Conservation (phyloP, 352 stramenopile species). For the Globisporangium acanthophoron region DNA sequence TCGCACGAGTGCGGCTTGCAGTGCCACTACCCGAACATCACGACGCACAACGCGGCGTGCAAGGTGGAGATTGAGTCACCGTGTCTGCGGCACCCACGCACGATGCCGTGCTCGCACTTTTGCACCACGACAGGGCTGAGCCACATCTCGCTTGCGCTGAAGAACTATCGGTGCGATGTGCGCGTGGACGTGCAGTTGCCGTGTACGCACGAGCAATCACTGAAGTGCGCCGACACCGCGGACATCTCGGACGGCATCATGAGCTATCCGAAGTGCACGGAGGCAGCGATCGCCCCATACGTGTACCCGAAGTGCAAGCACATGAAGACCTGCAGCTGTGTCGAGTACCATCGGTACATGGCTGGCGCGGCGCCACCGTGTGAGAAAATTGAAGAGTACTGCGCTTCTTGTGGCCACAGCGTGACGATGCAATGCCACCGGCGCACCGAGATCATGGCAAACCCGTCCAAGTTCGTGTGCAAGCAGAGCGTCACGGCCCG, state of each 20-base stretch:
- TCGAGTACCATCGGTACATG: slow-evolving; percentile 52
- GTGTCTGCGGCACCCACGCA: slow-evolving; percentile 44
- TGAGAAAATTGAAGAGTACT: slow-evolving; percentile 50
- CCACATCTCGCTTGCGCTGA: slow-evolving; percentile 37
- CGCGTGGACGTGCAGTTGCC: slow-evolving; percentile 51
- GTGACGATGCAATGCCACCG: slow-evolving; percentile 57
- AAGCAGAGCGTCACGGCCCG: slow-evolving; percentile 41
- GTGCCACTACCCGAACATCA: slow-evolving; percentile 64
- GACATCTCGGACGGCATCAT: slow-evolving; percentile 27
- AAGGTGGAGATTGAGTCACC: slow-evolving; percentile 53
- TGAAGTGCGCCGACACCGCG: slow-evolving; percentile 41
- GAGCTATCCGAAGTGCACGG: slow-evolving; percentile 48
- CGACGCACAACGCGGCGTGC: slow-evolving; percentile 57
- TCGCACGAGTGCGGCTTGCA: slow-evolving; percentile 57
- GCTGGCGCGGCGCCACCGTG: slow-evolving; percentile 38
- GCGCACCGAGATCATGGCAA: slow-evolving; percentile 25
- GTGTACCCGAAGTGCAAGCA: slow-evolving; percentile 75
- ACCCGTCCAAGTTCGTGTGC: slow-evolving; percentile 35
- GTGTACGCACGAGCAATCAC: slow-evolving; percentile 51
- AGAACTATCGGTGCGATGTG: slow-evolving; percentile 49
- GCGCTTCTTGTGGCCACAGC: slow-evolving; percentile 57
- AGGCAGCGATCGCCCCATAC: slow-evolving; percentile 52
- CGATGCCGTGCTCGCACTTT: slow-evolving; percentile 49
- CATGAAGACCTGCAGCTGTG: slow-evolving; percentile 49
- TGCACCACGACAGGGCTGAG: slow-evolving; percentile 16